Evolutionary conservation across 306 rosid species (phyloP).

Genomic region (Arachis hypogaea): DNA sequence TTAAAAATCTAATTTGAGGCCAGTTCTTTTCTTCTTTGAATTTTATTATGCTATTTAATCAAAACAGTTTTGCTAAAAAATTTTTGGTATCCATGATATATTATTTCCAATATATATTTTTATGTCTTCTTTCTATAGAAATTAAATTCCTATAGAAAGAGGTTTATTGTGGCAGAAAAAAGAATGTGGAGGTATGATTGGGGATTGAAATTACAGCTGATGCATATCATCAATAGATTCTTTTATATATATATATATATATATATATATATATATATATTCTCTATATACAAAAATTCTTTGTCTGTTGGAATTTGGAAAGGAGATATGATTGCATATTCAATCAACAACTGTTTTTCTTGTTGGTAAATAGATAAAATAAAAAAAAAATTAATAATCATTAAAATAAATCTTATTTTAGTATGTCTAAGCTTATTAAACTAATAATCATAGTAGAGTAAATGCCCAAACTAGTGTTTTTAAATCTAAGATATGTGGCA

Average conservation of each 20-base stretch:
- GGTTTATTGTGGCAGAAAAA: constrained; percentile 49
- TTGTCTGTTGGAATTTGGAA: neutral
- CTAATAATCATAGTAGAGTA: no score
- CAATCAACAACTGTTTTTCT: constrained; percentile 17
- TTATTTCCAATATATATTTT: no score
- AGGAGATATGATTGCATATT: constrained; percentile 28
- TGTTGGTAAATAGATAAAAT: no score
- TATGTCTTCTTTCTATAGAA: neutral
- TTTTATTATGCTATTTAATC: constrained; percentile 19
- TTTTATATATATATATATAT: neutral
- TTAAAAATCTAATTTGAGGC: constrained; percentile 32
- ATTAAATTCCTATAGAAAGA: neutral
- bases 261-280: neutral
- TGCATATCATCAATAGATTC: constrained; percentile 24
- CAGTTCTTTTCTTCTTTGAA: constrained; percentile 15
- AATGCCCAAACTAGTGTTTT: no score
- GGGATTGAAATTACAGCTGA: constrained; percentile 60
- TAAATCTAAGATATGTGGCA: no score
- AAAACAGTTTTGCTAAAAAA: neutral
- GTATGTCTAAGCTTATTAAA: no score
- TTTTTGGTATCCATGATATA: constrained; percentile 9
- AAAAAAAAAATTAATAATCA: no score
- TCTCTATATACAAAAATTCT: neutral
- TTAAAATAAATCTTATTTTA: no score
- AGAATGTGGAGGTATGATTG: constrained; percentile 67